A percentile compares a stretch with the other conserved stretches of the same genome.
These are phyloP conservation scores for Trametes punicea DNA, from an alignment of 768 basidiomycete species.

Conservation along the genomic window DNA sequence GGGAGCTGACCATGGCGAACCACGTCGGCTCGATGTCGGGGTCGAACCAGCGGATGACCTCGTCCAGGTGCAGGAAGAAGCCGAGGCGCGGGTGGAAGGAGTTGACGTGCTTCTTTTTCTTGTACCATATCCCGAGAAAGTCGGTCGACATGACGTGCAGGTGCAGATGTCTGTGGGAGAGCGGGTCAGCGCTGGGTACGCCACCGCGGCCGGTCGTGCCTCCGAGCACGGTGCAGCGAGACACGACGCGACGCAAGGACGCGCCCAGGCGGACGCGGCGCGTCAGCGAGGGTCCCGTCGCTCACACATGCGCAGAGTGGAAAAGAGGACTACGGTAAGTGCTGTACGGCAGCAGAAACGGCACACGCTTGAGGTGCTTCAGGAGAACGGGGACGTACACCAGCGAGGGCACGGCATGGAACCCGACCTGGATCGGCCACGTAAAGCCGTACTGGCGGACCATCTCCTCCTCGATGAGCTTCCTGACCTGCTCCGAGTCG, in stretches of 20 bases:
- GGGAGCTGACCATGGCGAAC: slow-evolving; percentile 48
- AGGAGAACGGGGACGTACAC: slow-evolving; percentile 47
- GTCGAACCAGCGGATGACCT: slow-evolving; percentile 82
- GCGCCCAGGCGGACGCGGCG: too few relatives aligned
- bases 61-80: slow-evolving; percentile 76
- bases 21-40: slow-evolving; percentile 46
- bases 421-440: slow-evolving; percentile 78
- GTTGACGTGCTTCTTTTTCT: slow-evolving; percentile 89
- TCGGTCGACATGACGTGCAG: slow-evolving; percentile 85
- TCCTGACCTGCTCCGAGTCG: slow-evolving; percentile 53
- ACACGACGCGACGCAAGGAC: background rate
- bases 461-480: slow-evolving; percentile 80
- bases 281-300: background rate
- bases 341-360: background rate
- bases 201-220: too few relatives aligned
- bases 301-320: background rate
- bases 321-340: background rate
- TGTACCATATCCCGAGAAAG: slow-evolving; percentile 63
- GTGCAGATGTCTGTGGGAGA: slow-evolving; percentile 63
- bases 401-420: slow-evolving; percentile 86
- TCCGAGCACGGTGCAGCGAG: too few relatives aligned
- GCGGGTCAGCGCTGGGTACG: too few relatives aligned
- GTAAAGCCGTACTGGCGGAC: slow-evolving; percentile 63
- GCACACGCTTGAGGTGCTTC: background rate
- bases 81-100: slow-evolving; percentile 83